Base-by-base conservation (phyloP, 1,139 yeast species). In the Yamadazyma triangularis region DNA sequence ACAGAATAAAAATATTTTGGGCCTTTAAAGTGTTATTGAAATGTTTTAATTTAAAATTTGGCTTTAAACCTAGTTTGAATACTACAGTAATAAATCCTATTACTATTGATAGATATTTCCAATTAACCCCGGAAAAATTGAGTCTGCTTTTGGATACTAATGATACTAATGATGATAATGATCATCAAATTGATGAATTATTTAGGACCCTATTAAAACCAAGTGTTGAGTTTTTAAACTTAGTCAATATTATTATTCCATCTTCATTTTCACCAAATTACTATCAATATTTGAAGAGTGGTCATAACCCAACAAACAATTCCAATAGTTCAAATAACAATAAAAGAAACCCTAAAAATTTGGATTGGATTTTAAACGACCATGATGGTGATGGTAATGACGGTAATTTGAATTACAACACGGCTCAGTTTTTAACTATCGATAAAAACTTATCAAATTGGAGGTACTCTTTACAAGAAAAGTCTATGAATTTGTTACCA, bases 1-100 rank as follows among this genome's bases (percentile, higher is more conserved):
- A 72, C 38, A 57, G 84, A 44, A 72, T 77, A 13, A 77, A 76
- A 45, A 58, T 76, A 13, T 78, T 73, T 42, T 77, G 85, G 85
- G 73, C 71, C 14, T 75, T 70, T 45, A 71, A 71, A 38, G 72
- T 75, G 3, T 55, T 77, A 22, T 56, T 70, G 24, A 69, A 73
- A 44, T 64, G 77, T 35, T 68, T 73, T 40, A 70, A 74, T 35
- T 53, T 68, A 36, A 68, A 70, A 42, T 66, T 73, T 41, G 74
- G 77, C 2, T 63, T 68, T 38, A 65, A 68, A 38, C 74, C 74
- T 23, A 63, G 70, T 39, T 53, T 65, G 32, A 68, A 67, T 38
- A 68, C 73, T 5, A 68, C 74, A 0, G 73, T 68, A 9, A 67
- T 68, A 24, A 69, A 69, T 35, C 75, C 75, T 1, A 73, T 68